phyloP scores from a whole-genome alignment of 768 basidiomycete species.

The Clavulina sp. region DNA sequence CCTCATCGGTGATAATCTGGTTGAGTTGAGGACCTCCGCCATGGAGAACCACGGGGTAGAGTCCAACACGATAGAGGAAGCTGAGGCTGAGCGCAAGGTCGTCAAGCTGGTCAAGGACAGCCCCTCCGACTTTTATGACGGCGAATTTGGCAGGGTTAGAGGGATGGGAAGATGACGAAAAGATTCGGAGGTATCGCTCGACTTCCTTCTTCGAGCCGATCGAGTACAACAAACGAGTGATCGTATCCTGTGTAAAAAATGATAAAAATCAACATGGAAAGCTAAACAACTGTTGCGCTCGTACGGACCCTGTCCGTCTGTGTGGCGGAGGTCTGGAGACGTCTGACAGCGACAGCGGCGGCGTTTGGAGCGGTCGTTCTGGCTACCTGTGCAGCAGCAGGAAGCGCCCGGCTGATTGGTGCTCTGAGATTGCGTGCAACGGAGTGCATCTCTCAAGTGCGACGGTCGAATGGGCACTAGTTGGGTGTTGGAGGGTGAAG shows the following conservation, averaged over 20 bases:
- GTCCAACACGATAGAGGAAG: constrained; percentile 89
- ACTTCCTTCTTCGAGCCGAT: constrained; percentile 96
- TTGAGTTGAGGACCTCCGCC: constrained; percentile 94
- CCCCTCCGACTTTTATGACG: constrained; percentile 96
- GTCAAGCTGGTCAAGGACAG: constrained; percentile 79
- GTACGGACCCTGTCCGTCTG: neutral
- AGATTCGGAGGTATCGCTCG: constrained; percentile 94
- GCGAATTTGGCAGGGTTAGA: constrained; percentile 89
- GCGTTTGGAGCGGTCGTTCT: no score
- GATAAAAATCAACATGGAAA: no score
- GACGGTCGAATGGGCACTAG: no score
- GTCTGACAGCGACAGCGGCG: no score
- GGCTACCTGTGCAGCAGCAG: no score
- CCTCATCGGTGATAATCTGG: constrained; percentile 80
- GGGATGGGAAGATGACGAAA: constrained; percentile 81
- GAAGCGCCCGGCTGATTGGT: no score
- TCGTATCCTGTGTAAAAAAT: constrained; percentile 56
- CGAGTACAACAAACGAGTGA: constrained; percentile 89
- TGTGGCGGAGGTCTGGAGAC: neutral
- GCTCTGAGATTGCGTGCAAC: no score
- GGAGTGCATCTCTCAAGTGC: no score
- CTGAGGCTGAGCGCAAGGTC: constrained; percentile 89
- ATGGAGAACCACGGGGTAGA: constrained; percentile 96
- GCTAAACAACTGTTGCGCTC: no score
- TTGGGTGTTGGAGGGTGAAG: no score